Evolutionary conservation across 1,284 basidiomycete genomes (phyloP).

Genomic region (Puccinia triticina): DNA sequence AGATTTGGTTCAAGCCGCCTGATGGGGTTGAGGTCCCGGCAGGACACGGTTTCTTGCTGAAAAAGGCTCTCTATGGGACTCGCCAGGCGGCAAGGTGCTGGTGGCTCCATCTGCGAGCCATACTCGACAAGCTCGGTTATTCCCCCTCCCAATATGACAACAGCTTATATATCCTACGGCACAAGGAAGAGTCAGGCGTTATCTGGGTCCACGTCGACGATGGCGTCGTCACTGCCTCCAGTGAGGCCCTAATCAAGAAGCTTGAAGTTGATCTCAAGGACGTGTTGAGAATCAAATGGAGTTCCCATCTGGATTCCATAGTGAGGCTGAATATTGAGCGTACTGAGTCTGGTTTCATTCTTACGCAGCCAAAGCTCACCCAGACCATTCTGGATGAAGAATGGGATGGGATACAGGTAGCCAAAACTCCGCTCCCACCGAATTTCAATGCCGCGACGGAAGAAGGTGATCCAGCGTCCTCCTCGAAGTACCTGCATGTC

Average conservation of each 20-base stretch:
- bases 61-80: slow-evolving; percentile 30
- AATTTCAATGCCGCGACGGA: neutral
- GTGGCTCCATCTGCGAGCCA: slow-evolving; percentile 3
- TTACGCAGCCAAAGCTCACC: too few species aligned
- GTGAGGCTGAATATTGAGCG: neutral
- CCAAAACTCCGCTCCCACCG: neutral
- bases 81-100: slow-evolving; percentile 20
- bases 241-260: neutral
- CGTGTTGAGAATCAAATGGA: slow-evolving; percentile 21
- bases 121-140: neutral
- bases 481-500: neutral
- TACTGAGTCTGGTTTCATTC: neutral
- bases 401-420: too few species aligned
- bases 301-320: neutral
- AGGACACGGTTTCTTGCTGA: neutral
- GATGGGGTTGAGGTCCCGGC: neutral
- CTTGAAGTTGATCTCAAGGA: neutral
- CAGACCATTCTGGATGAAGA: too few species aligned
- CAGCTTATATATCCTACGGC: neutral
- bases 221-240: neutral
- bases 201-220: slow-evolving; percentile 38
- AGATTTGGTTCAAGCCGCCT: slow-evolving; percentile 21
- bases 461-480: neutral
- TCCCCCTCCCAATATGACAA: neutral
- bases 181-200: neutral